These are phyloP conservation scores for Magnolia officinalis DNA, from an alignment of 164 flowering plant species.

Conservation along the genomic window DNA sequence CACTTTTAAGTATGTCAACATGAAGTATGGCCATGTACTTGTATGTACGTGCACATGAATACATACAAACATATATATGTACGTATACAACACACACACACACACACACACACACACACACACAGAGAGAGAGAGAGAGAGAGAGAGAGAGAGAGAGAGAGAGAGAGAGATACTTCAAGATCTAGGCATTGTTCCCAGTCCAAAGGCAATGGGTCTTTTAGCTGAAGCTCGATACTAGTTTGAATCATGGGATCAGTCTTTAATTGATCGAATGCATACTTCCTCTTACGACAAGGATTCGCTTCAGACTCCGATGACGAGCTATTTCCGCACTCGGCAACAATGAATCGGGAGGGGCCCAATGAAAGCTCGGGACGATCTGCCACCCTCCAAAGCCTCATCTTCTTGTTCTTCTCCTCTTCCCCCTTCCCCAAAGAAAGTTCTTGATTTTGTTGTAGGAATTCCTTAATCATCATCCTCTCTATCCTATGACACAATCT, in stretches of 20 bases:
- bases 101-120: neutral
- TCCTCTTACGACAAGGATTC: constrained; percentile 46
- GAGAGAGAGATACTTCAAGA: constrained; percentile 42
- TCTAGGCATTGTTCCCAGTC: constrained; percentile 78
- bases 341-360: constrained; percentile 24
- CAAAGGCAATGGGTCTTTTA: constrained; percentile 42
- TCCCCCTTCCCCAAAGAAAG: constrained; percentile 7
- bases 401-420: constrained; percentile 6
- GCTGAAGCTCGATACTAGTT: constrained; percentile 48
- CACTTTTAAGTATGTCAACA: neutral
- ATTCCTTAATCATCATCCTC: constrained; percentile 17
- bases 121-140: neutral
- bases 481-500: neutral
- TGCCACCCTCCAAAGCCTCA: constrained; percentile 13
- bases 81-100: neutral
- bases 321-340: constrained; percentile 10
- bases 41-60: neutral
- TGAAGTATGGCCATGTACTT: neutral
- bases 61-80: neutral
- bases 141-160: constrained; percentile 9
- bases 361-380: constrained; percentile 52
- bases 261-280: constrained; percentile 28
- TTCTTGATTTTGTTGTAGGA: constrained; percentile 12
- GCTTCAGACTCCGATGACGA: constrained; percentile 29
- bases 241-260: constrained; percentile 15